Conservation (phyloP, 331 rosid species). For the Quercus tomentella region DNA sequence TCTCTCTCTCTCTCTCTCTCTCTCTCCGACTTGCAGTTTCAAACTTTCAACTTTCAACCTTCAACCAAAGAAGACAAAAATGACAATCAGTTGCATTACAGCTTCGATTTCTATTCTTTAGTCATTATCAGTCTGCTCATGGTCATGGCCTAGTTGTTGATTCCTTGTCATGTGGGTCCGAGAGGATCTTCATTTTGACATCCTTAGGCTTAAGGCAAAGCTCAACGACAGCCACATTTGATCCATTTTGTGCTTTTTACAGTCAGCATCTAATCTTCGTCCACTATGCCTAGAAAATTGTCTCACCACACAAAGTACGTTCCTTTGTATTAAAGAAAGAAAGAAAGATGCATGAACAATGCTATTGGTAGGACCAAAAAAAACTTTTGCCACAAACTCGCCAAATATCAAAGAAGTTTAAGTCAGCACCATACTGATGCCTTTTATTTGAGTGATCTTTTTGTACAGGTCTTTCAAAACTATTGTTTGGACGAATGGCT, state of each 20-base stretch:
- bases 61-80: neutral
- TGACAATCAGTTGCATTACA: neutral
- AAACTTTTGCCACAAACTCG: too few relatives aligned
- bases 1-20: too few relatives aligned
- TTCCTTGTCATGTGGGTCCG: neutral
- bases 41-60: neutral
- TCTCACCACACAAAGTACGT: neutral
- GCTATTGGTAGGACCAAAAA: too few relatives aligned
- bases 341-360: too few relatives aligned
- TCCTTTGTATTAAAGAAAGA: neutral
- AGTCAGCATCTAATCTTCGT: neutral
- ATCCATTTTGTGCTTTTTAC: neutral
- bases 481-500: too few relatives aligned
- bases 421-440: too few relatives aligned
- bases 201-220: neutral
- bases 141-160: neutral
- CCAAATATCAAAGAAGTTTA: too few relatives aligned
- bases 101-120: neutral
- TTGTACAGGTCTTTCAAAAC: too few relatives aligned
- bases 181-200: neutral
- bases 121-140: neutral
- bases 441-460: too few relatives aligned
- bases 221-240: neutral
- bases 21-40: neutral
- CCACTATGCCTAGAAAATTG: neutral